These are phyloP conservation scores for Phytophthora litchii DNA, from an alignment of 352 stramenopile genomes.

Conservation along the genomic window DNA sequence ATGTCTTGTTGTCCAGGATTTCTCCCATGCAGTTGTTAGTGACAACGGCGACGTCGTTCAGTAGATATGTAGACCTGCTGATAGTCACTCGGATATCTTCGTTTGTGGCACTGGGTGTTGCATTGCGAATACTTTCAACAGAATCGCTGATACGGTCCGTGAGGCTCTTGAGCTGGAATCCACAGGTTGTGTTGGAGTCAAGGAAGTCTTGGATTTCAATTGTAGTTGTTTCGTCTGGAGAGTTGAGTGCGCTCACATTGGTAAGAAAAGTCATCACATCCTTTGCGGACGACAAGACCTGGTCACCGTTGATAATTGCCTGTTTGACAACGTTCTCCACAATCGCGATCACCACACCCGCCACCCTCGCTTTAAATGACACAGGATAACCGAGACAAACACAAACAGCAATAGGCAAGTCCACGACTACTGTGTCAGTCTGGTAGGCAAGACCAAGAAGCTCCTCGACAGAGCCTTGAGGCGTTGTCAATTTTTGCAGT, in stretches of 20 bases:
- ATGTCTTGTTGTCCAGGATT: constrained; percentile 28
- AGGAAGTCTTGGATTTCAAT: constrained; percentile 29
- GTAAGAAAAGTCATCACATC: constrained; percentile 25
- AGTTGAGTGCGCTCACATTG: constrained; percentile 24
- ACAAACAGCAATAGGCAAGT: constrained; percentile 30
- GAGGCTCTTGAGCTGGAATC: constrained; percentile 22
- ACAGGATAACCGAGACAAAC: constrained; percentile 18
- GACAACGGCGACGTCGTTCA: constrained; percentile 19
- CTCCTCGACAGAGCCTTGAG: constrained; percentile 16
- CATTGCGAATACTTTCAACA: constrained; percentile 28
- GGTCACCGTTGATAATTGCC: constrained; percentile 22
- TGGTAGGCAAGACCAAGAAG: constrained; percentile 26
- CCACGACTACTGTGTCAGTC: constrained; percentile 26
- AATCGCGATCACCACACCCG: constrained; percentile 22
- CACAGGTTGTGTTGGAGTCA: constrained; percentile 26
- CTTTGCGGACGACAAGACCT: constrained; percentile 17
- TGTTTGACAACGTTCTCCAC: constrained; percentile 33
- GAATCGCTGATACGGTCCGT: constrained; percentile 15
- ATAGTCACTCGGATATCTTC: constrained; percentile 29
- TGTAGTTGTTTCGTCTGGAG: constrained; percentile 20
- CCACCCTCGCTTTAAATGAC: constrained; percentile 20
- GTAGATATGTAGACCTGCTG: constrained; percentile 19
- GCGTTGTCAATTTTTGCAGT: constrained; percentile 17
- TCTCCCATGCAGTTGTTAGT: constrained; percentile 37
- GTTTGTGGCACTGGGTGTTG: constrained; percentile 13